These are phyloP conservation scores for Saturnispora serradocipensis DNA, from an alignment of 805 yeast genomes.

Conservation along the genomic window DNA sequence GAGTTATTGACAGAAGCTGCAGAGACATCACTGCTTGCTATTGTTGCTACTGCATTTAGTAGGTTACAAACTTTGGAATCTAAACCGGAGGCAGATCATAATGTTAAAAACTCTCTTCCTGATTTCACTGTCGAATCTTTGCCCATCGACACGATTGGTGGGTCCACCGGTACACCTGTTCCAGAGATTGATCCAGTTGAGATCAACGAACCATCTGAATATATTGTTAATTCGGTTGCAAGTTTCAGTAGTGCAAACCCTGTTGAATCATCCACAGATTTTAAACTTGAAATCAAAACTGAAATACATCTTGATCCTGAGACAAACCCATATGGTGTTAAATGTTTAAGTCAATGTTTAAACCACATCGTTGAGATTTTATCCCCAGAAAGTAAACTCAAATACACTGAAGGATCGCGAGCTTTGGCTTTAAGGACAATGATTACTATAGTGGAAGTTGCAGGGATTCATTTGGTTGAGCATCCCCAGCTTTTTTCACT, in stretches of 20 bases:
- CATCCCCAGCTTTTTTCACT: constrained; percentile 61
- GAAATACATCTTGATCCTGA: constrained; percentile 16
- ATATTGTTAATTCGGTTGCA: not conserved
- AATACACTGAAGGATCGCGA: constrained; percentile 80
- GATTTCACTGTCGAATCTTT: constrained; percentile 26
- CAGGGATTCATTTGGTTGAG: constrained; percentile 52
- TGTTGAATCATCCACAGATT: not conserved
- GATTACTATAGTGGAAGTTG: constrained; percentile 70
- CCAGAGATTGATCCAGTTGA: not conserved
- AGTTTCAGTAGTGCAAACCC: not conserved
- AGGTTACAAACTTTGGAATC: constrained; percentile 46
- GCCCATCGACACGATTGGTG: constrained; percentile 54
- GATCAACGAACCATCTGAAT: constrained; percentile 1
- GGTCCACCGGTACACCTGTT: constrained; percentile 23
- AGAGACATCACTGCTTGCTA: constrained; percentile 64
- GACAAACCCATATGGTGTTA: constrained; percentile 55
- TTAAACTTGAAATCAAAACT: not conserved
- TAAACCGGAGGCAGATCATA: constrained; percentile 23
- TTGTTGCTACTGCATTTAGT: constrained; percentile 60
- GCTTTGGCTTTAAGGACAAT: constrained; percentile 73
- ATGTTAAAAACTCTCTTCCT: constrained; percentile 21
- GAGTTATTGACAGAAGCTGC: constrained; percentile 86
- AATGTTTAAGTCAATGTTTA: constrained; percentile 68
- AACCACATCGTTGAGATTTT: constrained; percentile 70
- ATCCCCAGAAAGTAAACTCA: constrained; percentile 72